Evolutionary conservation across 805 yeast genomes (phyloP).

Genomic region (Tanozyma kutaoensis): DNA sequence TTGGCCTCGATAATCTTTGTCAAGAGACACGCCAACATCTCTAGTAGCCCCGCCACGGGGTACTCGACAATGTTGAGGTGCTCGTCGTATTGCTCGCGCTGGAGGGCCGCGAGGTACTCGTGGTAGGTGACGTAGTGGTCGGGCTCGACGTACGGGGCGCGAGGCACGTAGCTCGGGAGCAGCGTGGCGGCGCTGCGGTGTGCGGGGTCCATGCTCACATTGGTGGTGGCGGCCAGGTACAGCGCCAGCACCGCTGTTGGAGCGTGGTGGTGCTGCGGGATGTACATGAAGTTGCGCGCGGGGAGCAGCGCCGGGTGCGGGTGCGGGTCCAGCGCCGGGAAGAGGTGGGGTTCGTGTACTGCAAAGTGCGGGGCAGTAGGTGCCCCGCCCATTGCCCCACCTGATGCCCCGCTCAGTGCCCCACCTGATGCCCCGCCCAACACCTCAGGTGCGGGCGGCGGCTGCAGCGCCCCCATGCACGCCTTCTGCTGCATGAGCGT

Average conservation of each 20-base stretch:
- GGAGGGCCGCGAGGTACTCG: conserved; percentile 22
- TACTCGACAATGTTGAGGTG: too few species aligned
- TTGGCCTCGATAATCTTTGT: conserved; percentile 85
- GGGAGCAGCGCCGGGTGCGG: neutral
- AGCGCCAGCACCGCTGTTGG: conserved; percentile 29
- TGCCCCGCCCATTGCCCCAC: too few species aligned
- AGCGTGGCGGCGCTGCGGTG: conserved; percentile 4
- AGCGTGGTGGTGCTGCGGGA: conserved; percentile 31
- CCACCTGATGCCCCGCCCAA: too few species aligned
- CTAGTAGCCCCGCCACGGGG: conserved; percentile 36
- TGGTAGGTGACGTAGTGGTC: conserved; percentile 30
- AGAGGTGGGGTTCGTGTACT: conserved; percentile 1
- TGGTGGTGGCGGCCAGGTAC: conserved; percentile 42
- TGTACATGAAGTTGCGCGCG: conserved; percentile 5
- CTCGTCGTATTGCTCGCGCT: conserved; percentile 10
- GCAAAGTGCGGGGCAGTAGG: too few species aligned
- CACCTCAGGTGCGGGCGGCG: too few species aligned
- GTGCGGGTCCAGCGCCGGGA: neutral
- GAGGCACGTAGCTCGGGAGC: neutral
- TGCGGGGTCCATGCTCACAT: conserved; percentile 35
- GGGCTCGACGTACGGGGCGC: conserved; percentile 10
- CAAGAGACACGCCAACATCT: conserved; percentile 75
- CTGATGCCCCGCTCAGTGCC: too few species aligned
- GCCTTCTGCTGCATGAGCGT: too few species aligned
- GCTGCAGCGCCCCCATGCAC: too few species aligned